phyloP scores from a whole-genome alignment of 192 early-diverging fungal genomes.

The Martensiomyces pterosporus region DNA sequence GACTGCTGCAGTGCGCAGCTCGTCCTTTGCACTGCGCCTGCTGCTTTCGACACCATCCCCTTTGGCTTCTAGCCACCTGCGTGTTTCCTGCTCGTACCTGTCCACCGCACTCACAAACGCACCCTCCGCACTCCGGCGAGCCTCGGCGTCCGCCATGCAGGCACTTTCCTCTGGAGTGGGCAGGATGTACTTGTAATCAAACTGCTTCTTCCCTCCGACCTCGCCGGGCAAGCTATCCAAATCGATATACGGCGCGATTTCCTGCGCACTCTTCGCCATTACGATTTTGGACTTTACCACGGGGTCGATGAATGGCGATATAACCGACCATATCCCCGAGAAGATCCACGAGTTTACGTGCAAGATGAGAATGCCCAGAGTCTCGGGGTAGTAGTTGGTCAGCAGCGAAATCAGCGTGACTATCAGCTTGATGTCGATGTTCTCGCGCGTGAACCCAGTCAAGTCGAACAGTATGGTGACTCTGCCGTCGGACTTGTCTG shows the following conservation, averaged over 20 bases:
- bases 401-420: constrained; percentile 75
- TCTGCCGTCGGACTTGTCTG: constrained; percentile 51
- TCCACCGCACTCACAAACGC: constrained; percentile 29
- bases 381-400: constrained; percentile 87
- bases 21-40: constrained; percentile 33
- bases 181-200: constrained; percentile 54
- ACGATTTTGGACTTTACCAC: constrained; percentile 81
- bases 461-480: constrained; percentile 78
- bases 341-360: constrained; percentile 85
- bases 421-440: constrained; percentile 69
- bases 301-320: constrained; percentile 80
- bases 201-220: constrained; percentile 60
- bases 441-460: constrained; percentile 62
- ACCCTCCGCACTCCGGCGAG: constrained; percentile 29
- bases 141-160: constrained; percentile 48
- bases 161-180: constrained; percentile 50
- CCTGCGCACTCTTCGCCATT: constrained; percentile 61
- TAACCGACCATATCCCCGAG: constrained; percentile 74
- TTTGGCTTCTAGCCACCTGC: constrained; percentile 40
- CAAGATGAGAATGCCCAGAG: constrained; percentile 69
- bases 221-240: constrained; percentile 50
- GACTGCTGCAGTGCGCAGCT: constrained; percentile 32
- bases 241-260: constrained; percentile 62
- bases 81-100: constrained; percentile 47
- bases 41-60: constrained; percentile 7